These are phyloP conservation scores for Xylaria curta DNA, from an alignment of 495 filamentous ascomycete genomes.

Conservation along the genomic window DNA sequence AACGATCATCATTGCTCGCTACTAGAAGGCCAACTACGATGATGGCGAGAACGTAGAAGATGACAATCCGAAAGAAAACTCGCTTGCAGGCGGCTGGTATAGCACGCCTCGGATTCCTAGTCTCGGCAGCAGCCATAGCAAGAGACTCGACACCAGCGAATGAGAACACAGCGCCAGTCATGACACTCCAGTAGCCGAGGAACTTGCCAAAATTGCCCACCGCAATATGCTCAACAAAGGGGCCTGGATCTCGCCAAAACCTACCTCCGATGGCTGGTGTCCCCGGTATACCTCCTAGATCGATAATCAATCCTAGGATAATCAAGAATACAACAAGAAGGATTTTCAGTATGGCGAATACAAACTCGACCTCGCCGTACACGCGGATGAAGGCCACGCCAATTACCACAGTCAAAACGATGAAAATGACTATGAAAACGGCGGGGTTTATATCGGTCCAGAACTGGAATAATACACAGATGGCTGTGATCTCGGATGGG, in stretches of 20 bases:
- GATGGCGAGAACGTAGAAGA: slow-evolving; percentile 68
- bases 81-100: slow-evolving; percentile 59
- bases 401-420: slow-evolving; percentile 59
- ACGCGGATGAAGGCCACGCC: slow-evolving; percentile 60
- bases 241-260: slow-evolving; percentile 61
- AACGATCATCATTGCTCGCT: slow-evolving; percentile 61
- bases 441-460: slow-evolving; percentile 62
- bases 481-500: slow-evolving; percentile 67
- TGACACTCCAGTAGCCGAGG: slow-evolving; percentile 65
- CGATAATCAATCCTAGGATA: slow-evolving; percentile 57
- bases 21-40: slow-evolving; percentile 71
- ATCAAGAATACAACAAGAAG: slow-evolving; percentile 59
- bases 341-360: slow-evolving; percentile 64
- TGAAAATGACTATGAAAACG: slow-evolving; percentile 62
- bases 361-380: slow-evolving; percentile 64
- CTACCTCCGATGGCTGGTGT: slow-evolving; percentile 51
- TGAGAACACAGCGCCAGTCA: slow-evolving; percentile 65
- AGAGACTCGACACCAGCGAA: slow-evolving; percentile 64
- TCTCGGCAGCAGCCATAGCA: slow-evolving; percentile 69
- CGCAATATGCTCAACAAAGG: slow-evolving; percentile 56
- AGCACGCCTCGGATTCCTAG: slow-evolving; percentile 60
- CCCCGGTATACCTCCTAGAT: slow-evolving; percentile 64
- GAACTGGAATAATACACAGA: slow-evolving; percentile 64
- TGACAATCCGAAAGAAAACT: slow-evolving; percentile 57
- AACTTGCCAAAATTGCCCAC: slow-evolving; percentile 41